A percentile compares a stretch with the other conserved stretches of the same genome.
Evolutionary conservation across 306 rosid genomes (phyloP).

Genomic region (Vigna radiata): DNA sequence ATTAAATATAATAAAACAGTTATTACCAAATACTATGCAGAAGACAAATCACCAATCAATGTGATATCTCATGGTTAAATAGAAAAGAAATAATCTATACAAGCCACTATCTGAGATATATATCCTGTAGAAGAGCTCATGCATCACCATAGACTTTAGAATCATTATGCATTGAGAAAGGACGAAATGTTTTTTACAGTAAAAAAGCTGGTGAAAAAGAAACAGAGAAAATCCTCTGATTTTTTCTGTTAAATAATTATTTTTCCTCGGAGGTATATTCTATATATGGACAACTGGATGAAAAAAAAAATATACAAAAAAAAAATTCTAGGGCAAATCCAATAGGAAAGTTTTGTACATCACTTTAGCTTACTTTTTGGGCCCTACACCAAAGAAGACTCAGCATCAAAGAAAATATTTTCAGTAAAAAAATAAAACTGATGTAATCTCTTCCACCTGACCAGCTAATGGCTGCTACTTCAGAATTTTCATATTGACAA

Average conservation of each 20-base stretch:
- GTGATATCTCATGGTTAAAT: slow-evolving; percentile 25
- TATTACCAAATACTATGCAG: slow-evolving; percentile 13
- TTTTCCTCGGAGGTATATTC: slow-evolving; percentile 2
- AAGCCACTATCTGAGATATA: slow-evolving; percentile 23
- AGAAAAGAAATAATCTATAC: background rate
- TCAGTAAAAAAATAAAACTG: no score
- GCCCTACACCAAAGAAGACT: slow-evolving; percentile 4
- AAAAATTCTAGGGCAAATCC: background rate
- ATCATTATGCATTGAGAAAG: slow-evolving; percentile 12
- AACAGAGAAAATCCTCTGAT: slow-evolving; percentile 23
- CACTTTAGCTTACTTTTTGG: background rate
- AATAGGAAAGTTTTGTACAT: slow-evolving; percentile 10
- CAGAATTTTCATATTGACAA: no score
- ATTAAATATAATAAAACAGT: slow-evolving; percentile 15
- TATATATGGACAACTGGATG: slow-evolving; percentile 6
- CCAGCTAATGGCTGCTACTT: background rate
- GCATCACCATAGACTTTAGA: slow-evolving; percentile 18
- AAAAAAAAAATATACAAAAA: background rate
- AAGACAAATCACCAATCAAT: slow-evolving; percentile 35
- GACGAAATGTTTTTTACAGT: slow-evolving; percentile 6
- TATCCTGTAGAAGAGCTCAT: background rate
- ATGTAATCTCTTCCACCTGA: background rate
- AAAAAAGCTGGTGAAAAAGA: slow-evolving; percentile 19
- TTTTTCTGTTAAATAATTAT: background rate
- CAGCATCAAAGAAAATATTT: background rate